A percentile compares a stretch with the other conserved stretches of the same genome.
phyloP scores from a whole-genome alignment of 2,329 filamentous ascomycete genomes.

The Diplodia sapinea region DNA sequence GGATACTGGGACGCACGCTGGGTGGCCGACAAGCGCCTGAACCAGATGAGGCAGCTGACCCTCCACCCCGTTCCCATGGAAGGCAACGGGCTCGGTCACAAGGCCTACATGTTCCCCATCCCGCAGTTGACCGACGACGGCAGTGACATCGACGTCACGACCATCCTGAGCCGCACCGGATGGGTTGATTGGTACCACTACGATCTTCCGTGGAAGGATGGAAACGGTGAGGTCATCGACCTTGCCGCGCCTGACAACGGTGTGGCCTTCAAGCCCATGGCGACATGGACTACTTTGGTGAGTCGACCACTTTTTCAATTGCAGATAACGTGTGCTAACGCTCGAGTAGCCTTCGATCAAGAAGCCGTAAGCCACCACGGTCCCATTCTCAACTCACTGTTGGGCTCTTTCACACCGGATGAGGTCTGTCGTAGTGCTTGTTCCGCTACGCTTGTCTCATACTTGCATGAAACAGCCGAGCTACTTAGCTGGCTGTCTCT shows the following conservation, averaged over 20 bases:
- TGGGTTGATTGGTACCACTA: conserved; percentile 1
- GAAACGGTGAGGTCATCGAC: neutral
- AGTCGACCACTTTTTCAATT: neutral
- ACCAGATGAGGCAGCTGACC: neutral
- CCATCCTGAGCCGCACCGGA: conserved; percentile 1
- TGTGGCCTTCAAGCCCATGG: conserved; percentile 4
- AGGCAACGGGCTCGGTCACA: neutral
- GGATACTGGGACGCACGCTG: conserved; percentile 6
- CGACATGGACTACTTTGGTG: conserved; percentile 5
- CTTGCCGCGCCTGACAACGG: neutral
- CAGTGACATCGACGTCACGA: neutral
- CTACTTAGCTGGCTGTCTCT: no score
- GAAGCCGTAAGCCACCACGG: neutral
- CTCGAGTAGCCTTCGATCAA: neutral
- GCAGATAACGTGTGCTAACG: neutral
- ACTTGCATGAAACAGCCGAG: neutral
- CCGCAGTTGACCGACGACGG: neutral
- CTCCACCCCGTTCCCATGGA: conserved; percentile 9
- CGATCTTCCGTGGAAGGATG: neutral
- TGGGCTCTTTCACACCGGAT: neutral
- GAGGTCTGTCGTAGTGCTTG: no score
- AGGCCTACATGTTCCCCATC: neutral
- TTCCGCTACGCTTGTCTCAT: neutral
- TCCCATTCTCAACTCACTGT: neutral
- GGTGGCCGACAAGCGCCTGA: neutral